Conservation (phyloP, 2,329 filamentous ascomycete species). For the Sclerotinia borealis region DNA sequence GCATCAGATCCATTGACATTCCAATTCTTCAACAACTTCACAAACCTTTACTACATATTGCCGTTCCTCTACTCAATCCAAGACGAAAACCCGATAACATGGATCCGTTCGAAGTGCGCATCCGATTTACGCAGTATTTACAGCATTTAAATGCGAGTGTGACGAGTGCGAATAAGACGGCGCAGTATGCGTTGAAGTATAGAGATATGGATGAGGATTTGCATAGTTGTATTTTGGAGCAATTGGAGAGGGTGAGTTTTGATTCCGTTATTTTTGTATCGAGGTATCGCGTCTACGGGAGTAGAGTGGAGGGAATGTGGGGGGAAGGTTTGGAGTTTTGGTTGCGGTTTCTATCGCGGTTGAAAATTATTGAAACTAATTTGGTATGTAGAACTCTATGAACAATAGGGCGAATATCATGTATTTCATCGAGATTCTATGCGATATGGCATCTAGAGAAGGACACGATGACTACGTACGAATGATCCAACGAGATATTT, state of each 20-base stretch:
- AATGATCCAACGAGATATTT: conserved; percentile 93
- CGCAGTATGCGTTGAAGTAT: conserved; percentile 90
- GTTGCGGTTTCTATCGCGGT: neutral
- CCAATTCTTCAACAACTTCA: neutral
- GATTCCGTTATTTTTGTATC: neutral
- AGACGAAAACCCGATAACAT: conserved; percentile 18
- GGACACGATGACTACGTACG: conserved; percentile 78
- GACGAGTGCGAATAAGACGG: conserved; percentile 83
- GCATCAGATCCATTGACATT: neutral
- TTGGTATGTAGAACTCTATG: conserved; percentile 67
- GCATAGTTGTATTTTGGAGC: conserved; percentile 94
- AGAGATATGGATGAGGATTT: conserved; percentile 94
- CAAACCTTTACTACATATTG: too few relatives aligned
- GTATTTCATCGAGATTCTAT: conserved; percentile 96
- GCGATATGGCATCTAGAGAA: conserved; percentile 56
- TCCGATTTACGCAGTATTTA: conserved; percentile 89
- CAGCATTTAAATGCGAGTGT: conserved; percentile 88
- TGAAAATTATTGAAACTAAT: conserved; percentile 6
- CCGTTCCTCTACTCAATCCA: too few relatives aligned
- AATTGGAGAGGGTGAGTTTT: conserved; percentile 70
- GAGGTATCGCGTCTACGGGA: neutral
- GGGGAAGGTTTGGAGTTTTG: neutral
- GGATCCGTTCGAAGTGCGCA: conserved; percentile 93
- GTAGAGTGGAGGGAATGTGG: neutral
- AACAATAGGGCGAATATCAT: conserved; percentile 98